phyloP scores from a whole-genome alignment of 1,284 basidiomycete genomes.

The Austroboletus rostrupii region DNA sequence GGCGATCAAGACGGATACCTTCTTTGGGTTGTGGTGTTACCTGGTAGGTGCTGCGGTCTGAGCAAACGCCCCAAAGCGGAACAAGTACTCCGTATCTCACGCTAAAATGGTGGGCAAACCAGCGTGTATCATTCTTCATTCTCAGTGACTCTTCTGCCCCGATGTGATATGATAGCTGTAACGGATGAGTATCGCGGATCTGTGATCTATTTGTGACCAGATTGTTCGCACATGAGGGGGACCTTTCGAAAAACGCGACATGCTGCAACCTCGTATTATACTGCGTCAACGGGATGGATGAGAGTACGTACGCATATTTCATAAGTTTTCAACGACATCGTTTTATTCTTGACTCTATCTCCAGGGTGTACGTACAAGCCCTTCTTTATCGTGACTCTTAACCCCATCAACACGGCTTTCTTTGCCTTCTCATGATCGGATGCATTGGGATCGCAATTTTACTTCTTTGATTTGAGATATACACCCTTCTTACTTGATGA shows the following conservation, averaged over 20 bases:
- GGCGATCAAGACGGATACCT: slow-evolving; percentile 29
- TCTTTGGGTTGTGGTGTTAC: slow-evolving; percentile 13
- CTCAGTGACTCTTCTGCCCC: slow-evolving; percentile 10
- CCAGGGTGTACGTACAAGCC: slow-evolving; percentile 19
- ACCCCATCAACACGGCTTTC: slow-evolving; percentile 15
- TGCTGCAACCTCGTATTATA: neutral
- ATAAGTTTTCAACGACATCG: slow-evolving; percentile 1
- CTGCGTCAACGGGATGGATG: neutral
- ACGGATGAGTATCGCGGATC: neutral
- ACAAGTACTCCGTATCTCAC: slow-evolving; percentile 1
- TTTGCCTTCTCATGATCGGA: slow-evolving; percentile 22
- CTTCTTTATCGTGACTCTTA: slow-evolving; percentile 12
- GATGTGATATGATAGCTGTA: slow-evolving; percentile 16
- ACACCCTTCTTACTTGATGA: slow-evolving; percentile 15
- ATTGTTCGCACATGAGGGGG: neutral
- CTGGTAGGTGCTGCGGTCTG: too few relatives aligned
- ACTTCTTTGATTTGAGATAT: slow-evolving; percentile 17
- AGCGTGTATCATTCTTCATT: slow-evolving; percentile 1
- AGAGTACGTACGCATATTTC: slow-evolving; percentile 11
- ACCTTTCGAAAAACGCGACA: neutral
- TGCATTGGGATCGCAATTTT: slow-evolving; percentile 7
- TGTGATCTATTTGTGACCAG: neutral
- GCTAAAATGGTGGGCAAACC: slow-evolving; percentile 11
- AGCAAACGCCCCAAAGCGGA: slow-evolving; percentile 18
- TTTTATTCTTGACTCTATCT: slow-evolving; percentile 10